Evolutionary conservation across 2,329 filamentous ascomycete genomes (phyloP), one percentile per base, ranked within the genome.

Genomic region (Rhinocladiella similis): DNA sequence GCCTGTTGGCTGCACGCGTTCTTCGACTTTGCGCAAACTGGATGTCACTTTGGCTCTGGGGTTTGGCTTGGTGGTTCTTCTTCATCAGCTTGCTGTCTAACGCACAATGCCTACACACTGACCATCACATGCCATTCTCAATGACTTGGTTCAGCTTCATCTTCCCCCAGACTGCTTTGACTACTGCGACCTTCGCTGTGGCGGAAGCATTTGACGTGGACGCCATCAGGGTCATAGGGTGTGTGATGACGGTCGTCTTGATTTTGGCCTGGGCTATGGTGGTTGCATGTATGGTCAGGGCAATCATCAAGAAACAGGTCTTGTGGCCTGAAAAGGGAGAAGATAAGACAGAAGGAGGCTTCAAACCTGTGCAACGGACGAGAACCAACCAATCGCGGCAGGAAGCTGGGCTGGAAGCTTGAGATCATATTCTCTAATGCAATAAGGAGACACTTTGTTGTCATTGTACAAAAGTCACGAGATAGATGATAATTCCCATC

Each of bases 91-190:
- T 89, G n/a, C 87, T 88, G 1, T 89, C 62, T 22, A 66, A 66
- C 36, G 25, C 55, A 10, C 57, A 47, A 20, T 61, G 63, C 56
- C 45, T 58, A 18, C 43, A 47, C n/a, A 43, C 46, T 13, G 54
- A 56, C 12, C 53, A 63, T 25, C 81, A 78, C 53, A 83, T 91
- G 76, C 80, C 84, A 3, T 94, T 92, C 66, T 86, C 88, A 16
- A 92, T 94, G 88, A 90, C 86, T 1, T 95, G 89, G 86, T 94
- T 87, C 72, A 89, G 85, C 3, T 93, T 92, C 70, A 80, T 92
- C 4, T 92, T 92, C 66, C 89, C 89, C 1, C 91, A 92, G 64
- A 92, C 89, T 0, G 88, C 87, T 0, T 73, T 91, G 57, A 82
- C 81, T 36, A 89, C 86, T 0, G 87, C 89, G 0, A 94, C 89